Evolutionary conservation across 2,329 filamentous ascomycete genomes (phyloP).

Genomic region (Dothistroma pini): DNA sequence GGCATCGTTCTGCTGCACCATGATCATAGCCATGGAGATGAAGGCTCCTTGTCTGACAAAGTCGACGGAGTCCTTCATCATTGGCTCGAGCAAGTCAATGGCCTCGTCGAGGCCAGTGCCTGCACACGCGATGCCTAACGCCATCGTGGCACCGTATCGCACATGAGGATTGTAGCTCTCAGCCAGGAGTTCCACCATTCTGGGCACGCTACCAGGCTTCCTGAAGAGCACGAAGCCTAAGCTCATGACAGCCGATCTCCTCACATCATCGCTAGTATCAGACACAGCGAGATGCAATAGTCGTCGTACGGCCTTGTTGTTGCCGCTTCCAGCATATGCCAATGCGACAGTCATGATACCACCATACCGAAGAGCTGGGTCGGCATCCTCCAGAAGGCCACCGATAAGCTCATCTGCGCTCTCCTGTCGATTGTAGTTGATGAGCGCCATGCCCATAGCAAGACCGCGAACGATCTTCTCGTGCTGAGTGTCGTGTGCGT

Average conservation of each 20-base stretch:
- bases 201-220: conserved; percentile 92
- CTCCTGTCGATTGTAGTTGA: conserved; percentile 97
- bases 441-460: conserved; percentile 92
- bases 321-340: conserved; percentile 94
- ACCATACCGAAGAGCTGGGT: conserved; percentile 90
- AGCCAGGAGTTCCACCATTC: conserved; percentile 96
- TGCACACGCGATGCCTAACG: conserved; percentile 94
- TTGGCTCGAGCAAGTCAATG: conserved; percentile 92
- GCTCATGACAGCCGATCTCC: conserved; percentile 93
- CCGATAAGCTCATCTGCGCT: conserved; percentile 92
- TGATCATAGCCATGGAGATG: conserved; percentile 93
- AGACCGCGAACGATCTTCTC: conserved; percentile 98
- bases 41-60: conserved; percentile 96
- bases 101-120: conserved; percentile 95
- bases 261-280: conserved; percentile 96
- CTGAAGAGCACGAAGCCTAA: conserved; percentile 98
- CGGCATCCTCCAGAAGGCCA: conserved; percentile 85
- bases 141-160: conserved; percentile 96
- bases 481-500: conserved; percentile 95
- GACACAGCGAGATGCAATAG: conserved; percentile 94
- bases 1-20: conserved; percentile 98
- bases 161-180: conserved; percentile 99
- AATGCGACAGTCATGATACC: conserved; percentile 98
- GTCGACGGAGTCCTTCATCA: conserved; percentile 99
- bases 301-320: conserved; percentile 97